Conservation (phyloP, 2,329 filamentous ascomycete species). For the Lecanicillium sp. region DNA sequence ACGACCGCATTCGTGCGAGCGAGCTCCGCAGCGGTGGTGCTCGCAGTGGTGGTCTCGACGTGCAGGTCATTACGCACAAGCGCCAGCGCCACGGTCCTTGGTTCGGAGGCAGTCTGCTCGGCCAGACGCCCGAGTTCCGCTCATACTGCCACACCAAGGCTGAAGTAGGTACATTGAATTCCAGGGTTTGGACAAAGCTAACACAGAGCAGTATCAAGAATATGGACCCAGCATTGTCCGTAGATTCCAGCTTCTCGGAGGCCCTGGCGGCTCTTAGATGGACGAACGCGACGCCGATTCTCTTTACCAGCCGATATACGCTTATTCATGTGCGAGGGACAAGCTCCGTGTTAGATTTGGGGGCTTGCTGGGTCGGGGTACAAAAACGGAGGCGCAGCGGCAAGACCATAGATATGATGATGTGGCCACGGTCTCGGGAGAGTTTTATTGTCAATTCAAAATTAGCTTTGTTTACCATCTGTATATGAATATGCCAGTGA, state of each 20-base stretch:
- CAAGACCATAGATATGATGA: neutral
- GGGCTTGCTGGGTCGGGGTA: neutral
- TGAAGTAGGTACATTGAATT: conserved; percentile 41
- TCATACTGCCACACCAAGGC: conserved; percentile 97
- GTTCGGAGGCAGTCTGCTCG: conserved; percentile 95
- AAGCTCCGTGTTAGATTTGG: neutral
- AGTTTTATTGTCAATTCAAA: conserved; percentile 2
- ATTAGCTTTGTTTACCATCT: neutral
- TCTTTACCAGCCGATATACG: neutral
- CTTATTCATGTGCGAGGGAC: neutral
- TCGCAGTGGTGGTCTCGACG: conserved; percentile 88
- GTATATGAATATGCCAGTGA: too few species aligned
- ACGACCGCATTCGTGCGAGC: conserved; percentile 85
- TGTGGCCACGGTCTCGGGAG: neutral
- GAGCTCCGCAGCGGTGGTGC: conserved; percentile 88
- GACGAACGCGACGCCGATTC: neutral
- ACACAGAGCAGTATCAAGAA: conserved; percentile 69
- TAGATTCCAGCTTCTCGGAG: conserved; percentile 88
- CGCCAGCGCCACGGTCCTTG: conserved; percentile 94
- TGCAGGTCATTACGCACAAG: conserved; percentile 97
- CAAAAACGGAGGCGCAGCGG: neutral
- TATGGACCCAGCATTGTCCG: conserved; percentile 93
- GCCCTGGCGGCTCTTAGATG: conserved; percentile 70
- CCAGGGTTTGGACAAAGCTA: neutral
- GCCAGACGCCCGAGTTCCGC: conserved; percentile 95